These are phyloP conservation scores for Aspergillus egyptiacus DNA, from an alignment of 495 filamentous ascomycete genomes.

Conservation along the genomic window DNA sequence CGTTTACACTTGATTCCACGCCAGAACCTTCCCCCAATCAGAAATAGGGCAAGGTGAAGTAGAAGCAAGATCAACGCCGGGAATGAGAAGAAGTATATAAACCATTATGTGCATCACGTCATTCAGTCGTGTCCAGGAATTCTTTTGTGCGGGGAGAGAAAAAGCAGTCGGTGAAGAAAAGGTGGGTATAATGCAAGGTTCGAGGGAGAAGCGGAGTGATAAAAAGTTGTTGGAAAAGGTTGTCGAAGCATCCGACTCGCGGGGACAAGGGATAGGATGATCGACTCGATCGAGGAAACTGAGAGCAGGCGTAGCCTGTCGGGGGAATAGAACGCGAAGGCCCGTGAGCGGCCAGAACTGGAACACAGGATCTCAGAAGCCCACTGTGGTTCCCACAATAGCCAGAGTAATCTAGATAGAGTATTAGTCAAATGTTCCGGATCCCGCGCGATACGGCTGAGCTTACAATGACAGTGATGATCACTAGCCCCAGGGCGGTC, in stretches of 20 bases:
- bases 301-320: constrained; percentile 13
- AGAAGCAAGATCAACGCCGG: constrained; percentile 14
- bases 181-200: constrained; percentile 8
- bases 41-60: not conserved
- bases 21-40: not conserved
- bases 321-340: not conserved
- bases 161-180: constrained; percentile 8
- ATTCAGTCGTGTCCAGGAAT: constrained; percentile 27
- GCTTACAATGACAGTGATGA: constrained; percentile 71
- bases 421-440: constrained; percentile 20
- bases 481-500: constrained; percentile 68
- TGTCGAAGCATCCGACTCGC: constrained; percentile 1
- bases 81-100: constrained; percentile 15
- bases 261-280: constrained; percentile 10
- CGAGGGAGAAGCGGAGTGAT: not conserved
- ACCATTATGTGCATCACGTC: constrained; percentile 34
- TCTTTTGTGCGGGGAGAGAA: constrained; percentile 5
- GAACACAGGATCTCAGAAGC: constrained; percentile 28
- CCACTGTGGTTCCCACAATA: constrained; percentile 48
- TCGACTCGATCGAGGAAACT: constrained; percentile 2
- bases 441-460: not conserved
- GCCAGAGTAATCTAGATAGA: constrained; percentile 48
- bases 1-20: constrained; percentile 12
- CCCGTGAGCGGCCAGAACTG: not conserved
- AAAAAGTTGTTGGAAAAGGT: constrained; percentile 1